Base-by-base conservation (phyloP, 2,329 filamentous ascomycete species). In the Neonectria coccinea region DNA sequence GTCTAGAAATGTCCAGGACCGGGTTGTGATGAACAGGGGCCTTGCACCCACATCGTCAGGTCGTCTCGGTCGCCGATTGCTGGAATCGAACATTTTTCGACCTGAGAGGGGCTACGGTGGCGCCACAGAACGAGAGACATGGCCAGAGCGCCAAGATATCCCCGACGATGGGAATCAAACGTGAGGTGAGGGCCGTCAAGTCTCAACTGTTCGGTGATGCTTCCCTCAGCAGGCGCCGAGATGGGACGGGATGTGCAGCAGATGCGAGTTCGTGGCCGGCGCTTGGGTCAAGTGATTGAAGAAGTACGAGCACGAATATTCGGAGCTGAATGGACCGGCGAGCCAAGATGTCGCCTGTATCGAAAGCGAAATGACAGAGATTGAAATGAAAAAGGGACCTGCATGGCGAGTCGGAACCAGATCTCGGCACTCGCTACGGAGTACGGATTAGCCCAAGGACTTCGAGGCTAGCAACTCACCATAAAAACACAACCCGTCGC, bases 161-260 rank as follows among this genome's bases (percentile, higher is more conserved):
- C 42, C 53, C 7, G 27, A 16, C 45, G 45, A 41, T 45, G 47
- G 27, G 48, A 44, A 58, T 60, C 48, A 58, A 57, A 69, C 53
- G 48, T 33, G 12, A 52, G 50, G 42, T 61, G 64, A 57, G 56
- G 64, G 41, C 51, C 42, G 18, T 1, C 36, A 16, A 50, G 42
- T 50, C 41, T 55, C 58, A 53, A n/a, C 12, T 16, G 55, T 12
- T 27, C 27, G 7, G 22, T 10, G 48, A 51, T 51, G 27, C 66
- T 25, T 62, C 63, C 60, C 31, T 22, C 66, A 68, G 55, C 65
- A 70, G 65, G 67, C 20, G 33, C 47, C 56, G 54, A 44, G 47
- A 41, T 41, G 45, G 54, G 50, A 57, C 59, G 20, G 44, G 27
- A 22, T 42, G 45, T 52, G 59, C 53, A 45, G 53, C 59, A 62